Base-by-base conservation (phyloP, 2,329 filamentous ascomycete genomes). In the Aspergillus niger region DNA sequence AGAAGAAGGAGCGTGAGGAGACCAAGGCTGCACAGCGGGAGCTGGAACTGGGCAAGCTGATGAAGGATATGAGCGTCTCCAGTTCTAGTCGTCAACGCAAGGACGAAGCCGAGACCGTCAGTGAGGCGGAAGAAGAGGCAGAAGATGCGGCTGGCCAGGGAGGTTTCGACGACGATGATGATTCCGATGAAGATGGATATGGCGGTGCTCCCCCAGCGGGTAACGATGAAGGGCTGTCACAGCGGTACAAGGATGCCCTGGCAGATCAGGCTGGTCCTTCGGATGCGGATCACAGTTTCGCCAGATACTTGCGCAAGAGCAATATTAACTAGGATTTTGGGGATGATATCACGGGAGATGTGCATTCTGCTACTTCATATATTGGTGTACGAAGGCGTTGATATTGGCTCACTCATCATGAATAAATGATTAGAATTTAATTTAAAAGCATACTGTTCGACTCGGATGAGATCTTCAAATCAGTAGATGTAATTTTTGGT, bases 41-140 rank as follows among this genome's bases (percentile, higher is more conserved):
- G 70, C 86, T 89, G 70, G 93, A 99, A 75, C 79, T 99, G 28
- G 91, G 91, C 62, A 92, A 91, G 80, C 87, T 99, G 82, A 97
- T 99, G 92, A 89, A 90, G 74, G 94, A 95, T 68, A 96, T 99
- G 91, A 83, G 83, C 56, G 84, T 91, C 49, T 81, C 81, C 20
- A 77, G 77, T 22, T 65, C 72, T 62, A 76, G 57, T 44, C 67
- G 59, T 63, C 66, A 63, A 51, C 65, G 64, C 58, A 48, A 53
- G 43, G 69, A 64, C 60, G 69, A 72, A 58, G 69, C 74, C 3
- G 81, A 83, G 63, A 80, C 79, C 28, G 72, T 80, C 49, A 80
- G 77, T 49, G 83, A 86, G 44, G 74, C 75, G 5, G 82, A 84
- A 62, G 82, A 84, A 49, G 80, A 82, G 8, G 82, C 82, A 39